These are phyloP conservation scores for Platismatia glauca DNA, from an alignment of 495 filamentous ascomycete species.

Conservation along the genomic window DNA sequence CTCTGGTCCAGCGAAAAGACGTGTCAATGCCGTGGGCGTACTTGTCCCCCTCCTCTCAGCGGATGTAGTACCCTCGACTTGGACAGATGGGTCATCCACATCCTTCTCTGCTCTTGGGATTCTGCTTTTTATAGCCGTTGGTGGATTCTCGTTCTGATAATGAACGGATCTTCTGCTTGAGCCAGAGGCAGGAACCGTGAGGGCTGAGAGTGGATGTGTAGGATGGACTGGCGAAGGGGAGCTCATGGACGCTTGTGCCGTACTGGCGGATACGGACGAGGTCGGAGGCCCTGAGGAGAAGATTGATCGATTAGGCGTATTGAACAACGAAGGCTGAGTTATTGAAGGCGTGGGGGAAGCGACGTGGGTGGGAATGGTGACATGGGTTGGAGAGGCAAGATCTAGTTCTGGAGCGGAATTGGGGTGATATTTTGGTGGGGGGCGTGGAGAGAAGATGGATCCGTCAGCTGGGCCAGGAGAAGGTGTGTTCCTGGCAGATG, in stretches of 20 bases:
- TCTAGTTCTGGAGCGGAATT: conserved; percentile 22
- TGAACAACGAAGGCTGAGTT: conserved; percentile 27
- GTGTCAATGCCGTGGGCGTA: conserved; percentile 29
- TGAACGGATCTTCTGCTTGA: conserved; percentile 20
- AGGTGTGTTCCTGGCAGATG: conserved; percentile 17
- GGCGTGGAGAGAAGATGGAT: conserved; percentile 24
- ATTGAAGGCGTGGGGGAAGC: background rate
- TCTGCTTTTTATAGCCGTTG: conserved; percentile 17
- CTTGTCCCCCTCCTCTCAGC: conserved; percentile 23
- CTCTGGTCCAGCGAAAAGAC: conserved; percentile 29
- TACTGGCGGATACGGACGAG: conserved; percentile 29
- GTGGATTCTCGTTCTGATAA: conserved; percentile 19
- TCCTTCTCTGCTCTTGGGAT: conserved; percentile 30
- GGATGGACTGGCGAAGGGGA: conserved; percentile 23
- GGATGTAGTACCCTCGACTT: conserved; percentile 19
- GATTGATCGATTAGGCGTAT: conserved; percentile 30
- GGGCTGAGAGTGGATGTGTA: conserved; percentile 24
- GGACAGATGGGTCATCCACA: conserved; percentile 32
- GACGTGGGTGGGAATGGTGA: conserved; percentile 5
- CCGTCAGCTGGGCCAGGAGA: conserved; percentile 17
- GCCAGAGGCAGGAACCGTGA: conserved; percentile 19
- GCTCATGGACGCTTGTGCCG: conserved; percentile 32
- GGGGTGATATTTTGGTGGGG: conserved; percentile 14
- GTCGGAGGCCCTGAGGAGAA: conserved; percentile 34
- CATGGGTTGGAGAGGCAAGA: conserved; percentile 15